phyloP scores from a whole-genome alignment of 2,329 filamentous ascomycete species.

The Paecilomyces variotii region DNA sequence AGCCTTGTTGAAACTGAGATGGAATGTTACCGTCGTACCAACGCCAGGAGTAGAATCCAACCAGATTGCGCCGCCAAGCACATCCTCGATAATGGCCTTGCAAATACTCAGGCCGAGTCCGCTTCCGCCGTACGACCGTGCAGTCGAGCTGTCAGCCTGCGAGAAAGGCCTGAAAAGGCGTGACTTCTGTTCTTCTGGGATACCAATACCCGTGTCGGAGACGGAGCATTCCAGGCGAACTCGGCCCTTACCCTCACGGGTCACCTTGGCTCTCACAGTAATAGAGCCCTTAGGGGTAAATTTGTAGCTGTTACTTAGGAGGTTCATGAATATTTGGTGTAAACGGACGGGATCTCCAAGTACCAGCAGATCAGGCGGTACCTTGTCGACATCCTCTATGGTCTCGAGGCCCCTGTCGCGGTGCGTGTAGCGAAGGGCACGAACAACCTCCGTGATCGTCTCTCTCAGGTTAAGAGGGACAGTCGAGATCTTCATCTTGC shows the following conservation, averaged over 20 bases:
- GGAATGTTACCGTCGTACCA: slow-evolving; percentile 63
- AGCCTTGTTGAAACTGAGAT: slow-evolving; percentile 77
- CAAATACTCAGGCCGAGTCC: slow-evolving; percentile 88
- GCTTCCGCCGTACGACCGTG: slow-evolving; percentile 83
- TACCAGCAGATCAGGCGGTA: slow-evolving; percentile 56
- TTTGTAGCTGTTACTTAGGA: slow-evolving; percentile 88
- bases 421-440: slow-evolving; percentile 56
- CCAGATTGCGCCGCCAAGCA: slow-evolving; percentile 79
- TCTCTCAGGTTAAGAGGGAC: slow-evolving; percentile 70
- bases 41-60: slow-evolving; percentile 65
- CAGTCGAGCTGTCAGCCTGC: slow-evolving; percentile 84
- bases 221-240: slow-evolving; percentile 79
- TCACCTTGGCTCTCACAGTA: slow-evolving; percentile 68
- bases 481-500: slow-evolving; percentile 80
- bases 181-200: slow-evolving; percentile 65
- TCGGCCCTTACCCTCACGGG: slow-evolving; percentile 60
- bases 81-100: slow-evolving; percentile 86
- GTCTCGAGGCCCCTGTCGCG: slow-evolving; percentile 53
- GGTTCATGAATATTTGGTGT: slow-evolving; percentile 69
- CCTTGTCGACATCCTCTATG: slow-evolving; percentile 54
- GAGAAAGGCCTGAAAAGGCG: slow-evolving; percentile 90
- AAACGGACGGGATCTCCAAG: slow-evolving; percentile 79
- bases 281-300: slow-evolving; percentile 84
- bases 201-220: slow-evolving; percentile 83
- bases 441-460: slow-evolving; percentile 57